Percentiles rank a stretch among this genome's conserved stretches.
These are phyloP conservation scores for Penicillium angulare DNA, from an alignment of 495 filamentous ascomycete species.

Conservation along the genomic window DNA sequence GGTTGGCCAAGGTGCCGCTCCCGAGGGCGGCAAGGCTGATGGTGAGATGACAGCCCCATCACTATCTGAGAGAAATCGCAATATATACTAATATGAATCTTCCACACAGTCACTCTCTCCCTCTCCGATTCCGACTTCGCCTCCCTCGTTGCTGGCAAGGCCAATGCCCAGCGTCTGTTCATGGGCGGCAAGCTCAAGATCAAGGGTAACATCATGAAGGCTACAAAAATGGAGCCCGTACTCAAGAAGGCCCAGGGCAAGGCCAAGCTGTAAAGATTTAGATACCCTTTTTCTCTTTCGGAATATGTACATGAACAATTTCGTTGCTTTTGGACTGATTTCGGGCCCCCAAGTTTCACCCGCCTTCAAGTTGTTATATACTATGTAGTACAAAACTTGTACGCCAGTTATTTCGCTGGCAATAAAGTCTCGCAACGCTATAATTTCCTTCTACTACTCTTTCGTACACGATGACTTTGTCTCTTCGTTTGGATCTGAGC, in stretches of 20 bases:
- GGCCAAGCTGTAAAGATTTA: constrained; percentile 71
- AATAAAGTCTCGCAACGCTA: not conserved
- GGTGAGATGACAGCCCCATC: constrained; percentile 50
- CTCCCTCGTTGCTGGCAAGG: constrained; percentile 80
- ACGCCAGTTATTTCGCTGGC: not conserved
- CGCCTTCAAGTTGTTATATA: no score
- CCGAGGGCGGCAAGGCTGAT: constrained; percentile 71
- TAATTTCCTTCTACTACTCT: no score
- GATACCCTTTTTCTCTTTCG: constrained; percentile 25
- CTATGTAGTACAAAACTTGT: no score
- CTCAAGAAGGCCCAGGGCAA: constrained; percentile 85
- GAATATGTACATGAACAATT: constrained; percentile 15
- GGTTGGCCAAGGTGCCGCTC: constrained; percentile 70
- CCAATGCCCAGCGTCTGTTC: constrained; percentile 91
- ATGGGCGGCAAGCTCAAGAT: constrained; percentile 98
- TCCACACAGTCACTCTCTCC: constrained; percentile 66
- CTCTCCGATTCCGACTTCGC: constrained; percentile 86
- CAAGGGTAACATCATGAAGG: constrained; percentile 98
- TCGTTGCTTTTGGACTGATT: not conserved
- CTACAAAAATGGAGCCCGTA: constrained; percentile 93
- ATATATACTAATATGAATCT: not conserved
- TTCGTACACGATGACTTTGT: no score
- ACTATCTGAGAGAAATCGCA: not conserved
- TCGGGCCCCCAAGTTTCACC: not conserved
- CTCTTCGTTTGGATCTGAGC: no score